Conservation (phyloP, 176 grass and related monocot species). For the Aegilops umbellulata region DNA sequence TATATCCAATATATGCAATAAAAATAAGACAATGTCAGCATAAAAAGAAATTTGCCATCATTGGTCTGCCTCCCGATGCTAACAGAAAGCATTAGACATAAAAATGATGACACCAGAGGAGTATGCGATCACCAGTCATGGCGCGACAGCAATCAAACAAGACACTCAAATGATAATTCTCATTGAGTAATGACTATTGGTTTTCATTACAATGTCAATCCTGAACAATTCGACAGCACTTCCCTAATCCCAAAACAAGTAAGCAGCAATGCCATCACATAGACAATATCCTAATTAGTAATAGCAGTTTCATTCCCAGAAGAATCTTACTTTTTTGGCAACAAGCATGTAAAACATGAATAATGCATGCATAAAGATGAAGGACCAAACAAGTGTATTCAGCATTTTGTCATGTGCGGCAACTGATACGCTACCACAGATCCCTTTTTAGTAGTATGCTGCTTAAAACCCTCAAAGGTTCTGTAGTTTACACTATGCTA, state of each 20-base stretch:
- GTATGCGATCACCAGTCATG: not conserved
- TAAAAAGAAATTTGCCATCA: not conserved
- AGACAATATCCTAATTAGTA: not conserved
- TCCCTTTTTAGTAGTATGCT: not conserved
- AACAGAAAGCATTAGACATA: not conserved
- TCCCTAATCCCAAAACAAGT: not conserved
- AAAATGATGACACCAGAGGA: not conserved
- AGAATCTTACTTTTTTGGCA: not conserved
- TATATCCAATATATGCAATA: not conserved
- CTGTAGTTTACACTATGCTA: not conserved
- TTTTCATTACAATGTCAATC: not conserved
- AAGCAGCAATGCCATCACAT: not conserved
- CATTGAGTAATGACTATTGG: not conserved
- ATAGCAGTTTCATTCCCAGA: not conserved
- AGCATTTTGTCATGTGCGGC: not conserved
- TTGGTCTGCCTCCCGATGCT: not conserved
- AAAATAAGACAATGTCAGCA: not conserved
- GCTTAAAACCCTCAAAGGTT: not conserved
- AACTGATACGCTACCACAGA: not conserved
- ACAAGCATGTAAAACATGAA: not conserved
- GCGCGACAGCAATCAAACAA: not conserved
- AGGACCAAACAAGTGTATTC: constrained; percentile 7
- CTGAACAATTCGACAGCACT: not conserved
- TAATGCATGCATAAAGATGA: not conserved
- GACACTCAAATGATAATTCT: not conserved